Percentiles rank a stretch among this genome's conserved stretches.
These are phyloP conservation scores for Euphorbia corollata DNA, from an alignment of 441 rosid genomes.

Conservation along the genomic window DNA sequence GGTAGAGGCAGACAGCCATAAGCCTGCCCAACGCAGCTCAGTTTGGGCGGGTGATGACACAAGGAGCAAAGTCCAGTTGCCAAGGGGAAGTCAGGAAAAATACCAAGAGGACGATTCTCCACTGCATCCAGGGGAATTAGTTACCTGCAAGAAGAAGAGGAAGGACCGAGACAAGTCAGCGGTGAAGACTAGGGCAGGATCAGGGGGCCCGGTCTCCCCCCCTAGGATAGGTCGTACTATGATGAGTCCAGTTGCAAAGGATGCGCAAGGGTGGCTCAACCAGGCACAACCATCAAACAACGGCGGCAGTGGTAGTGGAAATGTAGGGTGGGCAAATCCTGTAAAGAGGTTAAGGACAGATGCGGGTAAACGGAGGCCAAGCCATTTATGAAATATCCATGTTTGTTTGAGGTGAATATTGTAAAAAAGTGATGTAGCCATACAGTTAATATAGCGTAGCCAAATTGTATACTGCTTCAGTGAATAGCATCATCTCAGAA, in stretches of 20 bases:
- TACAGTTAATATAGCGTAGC: constrained; percentile 32
- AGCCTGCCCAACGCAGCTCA: constrained; percentile 44
- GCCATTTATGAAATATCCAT: constrained; percentile 49
- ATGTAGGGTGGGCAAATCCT: constrained; percentile 97
- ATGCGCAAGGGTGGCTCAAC: constrained; percentile 42
- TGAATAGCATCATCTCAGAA: constrained; percentile 20
- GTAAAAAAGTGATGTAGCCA: constrained; percentile 21
- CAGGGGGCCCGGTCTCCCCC: constrained; percentile 74
- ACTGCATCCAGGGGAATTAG: constrained; percentile 81
- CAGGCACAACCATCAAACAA: constrained; percentile 65
- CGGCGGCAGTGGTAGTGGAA: constrained; percentile 37
- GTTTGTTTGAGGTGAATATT: constrained; percentile 21
- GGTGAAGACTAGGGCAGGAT: constrained; percentile 54
- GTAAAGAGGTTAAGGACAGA: constrained; percentile 96
- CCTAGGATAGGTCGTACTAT: constrained; percentile 61
- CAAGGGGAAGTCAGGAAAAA: constrained; percentile 62
- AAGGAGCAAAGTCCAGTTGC: constrained; percentile 57
- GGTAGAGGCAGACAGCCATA: constrained; percentile 51
- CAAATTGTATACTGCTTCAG: constrained; percentile 25
- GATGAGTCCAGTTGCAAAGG: constrained; percentile 54
- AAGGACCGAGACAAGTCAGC: constrained; percentile 81
- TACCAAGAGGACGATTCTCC: constrained; percentile 62
- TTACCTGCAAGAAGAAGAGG: constrained; percentile 98
- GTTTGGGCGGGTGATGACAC: constrained; percentile 45
- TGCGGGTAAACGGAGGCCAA: constrained; percentile 87